These are phyloP conservation scores for Beauveria scarabaeidicola DNA, from an alignment of 2,329 filamentous ascomycete species.

Conservation along the genomic window DNA sequence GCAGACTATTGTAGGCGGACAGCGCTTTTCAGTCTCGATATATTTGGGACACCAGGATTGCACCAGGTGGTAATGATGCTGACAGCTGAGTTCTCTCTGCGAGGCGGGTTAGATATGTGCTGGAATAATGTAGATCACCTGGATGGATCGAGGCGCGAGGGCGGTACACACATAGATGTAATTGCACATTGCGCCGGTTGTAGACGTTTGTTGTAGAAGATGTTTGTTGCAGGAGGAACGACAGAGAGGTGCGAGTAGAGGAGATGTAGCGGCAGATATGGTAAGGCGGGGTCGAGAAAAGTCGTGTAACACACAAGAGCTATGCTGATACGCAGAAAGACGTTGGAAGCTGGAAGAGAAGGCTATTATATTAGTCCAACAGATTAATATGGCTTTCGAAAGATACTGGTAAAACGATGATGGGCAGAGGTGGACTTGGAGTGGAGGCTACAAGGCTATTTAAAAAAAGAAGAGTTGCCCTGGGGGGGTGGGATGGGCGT, in stretches of 20 bases:
- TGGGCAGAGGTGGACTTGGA: not conserved
- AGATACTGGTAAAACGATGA: not conserved
- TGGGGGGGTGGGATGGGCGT: not conserved
- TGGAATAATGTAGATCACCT: not conserved
- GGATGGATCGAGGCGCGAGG: not conserved
- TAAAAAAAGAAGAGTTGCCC: not conserved
- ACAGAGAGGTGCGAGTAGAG: not conserved
- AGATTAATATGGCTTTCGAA: not conserved
- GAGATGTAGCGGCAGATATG: not conserved
- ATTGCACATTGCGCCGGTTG: constrained; percentile 36
- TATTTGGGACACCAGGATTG: constrained; percentile 39
- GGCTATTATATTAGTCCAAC: not conserved
- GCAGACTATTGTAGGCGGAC: constrained; percentile 34
- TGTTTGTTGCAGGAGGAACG: not conserved
- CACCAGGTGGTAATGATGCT: constrained; percentile 41
- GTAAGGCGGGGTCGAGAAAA: not conserved
- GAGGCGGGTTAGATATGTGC: not conserved
- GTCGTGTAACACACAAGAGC: not conserved
- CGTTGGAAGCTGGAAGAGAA: not conserved
- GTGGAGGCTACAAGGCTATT: constrained; percentile 7
- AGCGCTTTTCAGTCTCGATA: constrained; percentile 35
- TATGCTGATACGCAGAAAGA: not conserved
- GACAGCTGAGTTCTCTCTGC: constrained; percentile 44
- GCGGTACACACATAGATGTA: constrained; percentile 36
- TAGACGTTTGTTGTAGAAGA: not conserved